Evolutionary conservation across 306 rosid genomes (phyloP), one percentile per base, ranked within the genome.

Genomic region (Acmispon strigosus): DNA sequence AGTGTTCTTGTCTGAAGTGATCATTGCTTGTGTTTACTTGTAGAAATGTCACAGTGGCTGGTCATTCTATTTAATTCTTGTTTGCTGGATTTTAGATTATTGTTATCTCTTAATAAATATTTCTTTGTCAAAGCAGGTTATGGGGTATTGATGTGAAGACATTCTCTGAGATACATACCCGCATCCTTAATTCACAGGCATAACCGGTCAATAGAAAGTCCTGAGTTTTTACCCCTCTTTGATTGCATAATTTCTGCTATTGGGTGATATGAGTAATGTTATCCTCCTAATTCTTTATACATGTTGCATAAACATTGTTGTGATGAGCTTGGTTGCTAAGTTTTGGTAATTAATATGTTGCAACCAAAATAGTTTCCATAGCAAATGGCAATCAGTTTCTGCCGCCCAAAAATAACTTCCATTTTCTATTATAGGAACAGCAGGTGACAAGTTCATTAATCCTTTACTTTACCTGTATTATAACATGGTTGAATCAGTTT

Each of bases 81-180:
- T 39, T 8, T 48, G 16, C 24, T 76, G 47, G 29, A 39, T 75
- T 47, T 8, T 74, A 24, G 41, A 19, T 17, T 43, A 13, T 20
- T 34, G 5, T 14, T 63, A 11, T 42, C 18, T 71, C 24, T 24
- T 62, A 36, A 10, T 20, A 22, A 61, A 24, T 55, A 48, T 7
- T 66, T 53, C 44, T 4, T 27, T 32, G 37, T 32, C 37, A 5
- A 76, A 67, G 55, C 90, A 94, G 98, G 95, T 78, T 94, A 75
- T 94, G 89, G 97, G 97, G 97, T n/a, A 54, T 56, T 34, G 96
- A 94, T 59, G 87, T 94, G 70, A 90, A 82, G 84, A 70, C 96
- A 32, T 90, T 94, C 78, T 76, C 76, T 0, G 95, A 94, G 52
- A 68, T 91, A 70, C 82, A 36, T 77, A 83, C 15, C 13, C 79